Evolutionary conservation across 2,329 filamentous ascomycete species (phyloP).

Genomic region (Exophiala sp.): DNA sequence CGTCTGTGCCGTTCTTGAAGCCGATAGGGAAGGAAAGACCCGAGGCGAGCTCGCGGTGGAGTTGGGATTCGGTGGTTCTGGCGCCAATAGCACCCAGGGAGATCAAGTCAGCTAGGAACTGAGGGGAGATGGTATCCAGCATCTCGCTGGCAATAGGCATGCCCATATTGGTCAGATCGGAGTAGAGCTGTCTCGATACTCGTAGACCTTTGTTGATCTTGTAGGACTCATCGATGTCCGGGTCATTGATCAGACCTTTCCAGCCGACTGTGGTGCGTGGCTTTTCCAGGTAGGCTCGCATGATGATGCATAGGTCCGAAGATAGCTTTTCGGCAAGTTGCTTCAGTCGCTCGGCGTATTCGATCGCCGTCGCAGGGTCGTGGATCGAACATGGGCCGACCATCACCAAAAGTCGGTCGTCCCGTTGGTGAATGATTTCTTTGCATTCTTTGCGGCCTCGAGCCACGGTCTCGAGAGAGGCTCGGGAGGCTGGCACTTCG

Average conservation of each 20-base stretch:
- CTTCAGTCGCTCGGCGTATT: conserved; percentile 83
- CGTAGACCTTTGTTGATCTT: conserved; percentile 97
- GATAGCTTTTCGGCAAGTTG: conserved; percentile 80
- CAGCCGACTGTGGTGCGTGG: conserved; percentile 95
- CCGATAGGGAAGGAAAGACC: conserved; percentile 95
- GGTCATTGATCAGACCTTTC: conserved; percentile 98
- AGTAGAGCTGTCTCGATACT: conserved; percentile 80
- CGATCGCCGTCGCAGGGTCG: conserved; percentile 81
- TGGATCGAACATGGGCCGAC: conserved; percentile 97
- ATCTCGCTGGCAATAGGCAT: conserved; percentile 98
- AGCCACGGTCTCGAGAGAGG: conserved; percentile 50
- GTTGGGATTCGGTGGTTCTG: conserved; percentile 91
- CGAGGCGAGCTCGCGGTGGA: conserved; percentile 89
- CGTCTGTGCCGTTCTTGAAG: conserved; percentile 99
- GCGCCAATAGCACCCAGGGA: conserved; percentile 90
- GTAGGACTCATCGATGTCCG: conserved; percentile 96
- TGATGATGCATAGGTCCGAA: conserved; percentile 86
- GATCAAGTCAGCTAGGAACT: conserved; percentile 89
- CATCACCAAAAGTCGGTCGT: conserved; percentile 65
- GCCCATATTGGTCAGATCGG: conserved; percentile 81
- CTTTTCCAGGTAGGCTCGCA: conserved; percentile 98
- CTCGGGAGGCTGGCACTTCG: conserved; percentile 62
- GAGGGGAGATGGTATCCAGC: conserved; percentile 95
- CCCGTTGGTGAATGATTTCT: conserved; percentile 55
- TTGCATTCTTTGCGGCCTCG: conserved; percentile 55